phyloP scores from a whole-genome alignment of 106 monocot genomes.

The Dendrobium catenatum region DNA sequence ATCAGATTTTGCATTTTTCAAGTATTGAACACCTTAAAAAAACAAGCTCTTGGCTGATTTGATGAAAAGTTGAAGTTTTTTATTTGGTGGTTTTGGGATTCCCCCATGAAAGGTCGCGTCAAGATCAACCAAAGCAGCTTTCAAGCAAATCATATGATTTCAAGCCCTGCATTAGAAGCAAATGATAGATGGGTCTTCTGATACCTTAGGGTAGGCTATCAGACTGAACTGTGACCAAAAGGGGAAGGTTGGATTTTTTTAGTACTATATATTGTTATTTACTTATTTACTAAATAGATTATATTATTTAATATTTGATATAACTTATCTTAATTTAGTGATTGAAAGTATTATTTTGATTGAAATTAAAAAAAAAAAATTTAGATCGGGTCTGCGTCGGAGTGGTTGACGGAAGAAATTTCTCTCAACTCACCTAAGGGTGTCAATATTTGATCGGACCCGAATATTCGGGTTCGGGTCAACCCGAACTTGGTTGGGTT shows the following conservation, averaged over 20 bases:
- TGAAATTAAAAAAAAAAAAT: background rate
- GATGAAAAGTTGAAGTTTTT: background rate
- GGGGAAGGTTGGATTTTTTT: background rate
- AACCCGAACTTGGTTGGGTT: too few species aligned
- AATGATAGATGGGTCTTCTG: background rate
- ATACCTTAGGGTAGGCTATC: background rate
- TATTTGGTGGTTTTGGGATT: background rate
- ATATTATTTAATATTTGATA: background rate
- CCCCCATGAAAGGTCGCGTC: background rate
- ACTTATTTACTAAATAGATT: background rate
- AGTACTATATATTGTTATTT: background rate
- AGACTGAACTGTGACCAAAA: background rate
- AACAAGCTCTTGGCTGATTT: background rate
- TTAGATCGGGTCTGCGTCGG: too few species aligned
- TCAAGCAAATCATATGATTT: slow-evolving; percentile 5
- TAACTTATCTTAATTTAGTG: too few species aligned
- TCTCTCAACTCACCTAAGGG: too few species aligned
- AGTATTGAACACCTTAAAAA: background rate
- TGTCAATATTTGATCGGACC: too few species aligned
- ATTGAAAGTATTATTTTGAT: too few species aligned
- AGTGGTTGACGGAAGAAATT: too few species aligned
- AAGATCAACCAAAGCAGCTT: background rate
- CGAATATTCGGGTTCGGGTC: too few species aligned
- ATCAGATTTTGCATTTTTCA: background rate
- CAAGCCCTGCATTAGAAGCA: background rate